phyloP scores from a whole-genome alignment of 2,329 filamentous ascomycete genomes.

The Aspergillus floridensis region DNA sequence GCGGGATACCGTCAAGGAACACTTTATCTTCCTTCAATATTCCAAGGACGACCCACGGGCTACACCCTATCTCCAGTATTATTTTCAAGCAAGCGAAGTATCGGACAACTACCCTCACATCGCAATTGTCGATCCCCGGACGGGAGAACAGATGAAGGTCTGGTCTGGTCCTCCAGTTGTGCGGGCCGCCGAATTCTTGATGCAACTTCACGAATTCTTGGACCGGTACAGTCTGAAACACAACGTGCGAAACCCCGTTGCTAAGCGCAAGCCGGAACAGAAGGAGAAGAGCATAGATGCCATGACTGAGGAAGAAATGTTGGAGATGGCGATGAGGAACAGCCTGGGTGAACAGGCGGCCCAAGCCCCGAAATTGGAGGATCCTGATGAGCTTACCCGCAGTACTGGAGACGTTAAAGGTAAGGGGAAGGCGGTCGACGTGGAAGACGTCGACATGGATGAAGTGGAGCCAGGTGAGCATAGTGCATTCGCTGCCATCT shows the following conservation, averaged over 20 bases:
- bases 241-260: slow-evolving; percentile 89
- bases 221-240: slow-evolving; percentile 89
- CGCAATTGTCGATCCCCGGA: slow-evolving; percentile 90
- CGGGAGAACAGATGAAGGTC: slow-evolving; percentile 93
- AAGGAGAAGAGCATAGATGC: slow-evolving; percentile 73
- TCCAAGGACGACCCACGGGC: slow-evolving; percentile 78
- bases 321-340: slow-evolving; percentile 88
- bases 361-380: slow-evolving; percentile 57
- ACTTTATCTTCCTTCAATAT: slow-evolving; percentile 96
- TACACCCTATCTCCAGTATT: slow-evolving; percentile 82
- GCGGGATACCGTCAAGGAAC: slow-evolving; percentile 76
- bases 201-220: slow-evolving; percentile 92
- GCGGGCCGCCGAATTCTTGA: slow-evolving; percentile 74
- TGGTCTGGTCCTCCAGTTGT: slow-evolving; percentile 87
- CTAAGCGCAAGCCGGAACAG: slow-evolving; percentile 69
- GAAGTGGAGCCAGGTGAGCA: slow-evolving; percentile 37
- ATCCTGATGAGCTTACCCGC: slow-evolving; percentile 86
- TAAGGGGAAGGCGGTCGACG: slow-evolving; percentile 50
- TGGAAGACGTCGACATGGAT: slow-evolving; percentile 36
- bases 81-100: slow-evolving; percentile 76
- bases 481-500: slow-evolving; percentile 66
- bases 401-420: slow-evolving; percentile 48
- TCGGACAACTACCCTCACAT: slow-evolving; percentile 94
- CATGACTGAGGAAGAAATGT: slow-evolving; percentile 97
- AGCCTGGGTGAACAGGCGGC: slow-evolving; percentile 63